Percentiles rank a stretch among this genome's conserved stretches.
Evolutionary conservation across 176 grass and related monocot species (phyloP).

Genomic region (Leersia perrieri): DNA sequence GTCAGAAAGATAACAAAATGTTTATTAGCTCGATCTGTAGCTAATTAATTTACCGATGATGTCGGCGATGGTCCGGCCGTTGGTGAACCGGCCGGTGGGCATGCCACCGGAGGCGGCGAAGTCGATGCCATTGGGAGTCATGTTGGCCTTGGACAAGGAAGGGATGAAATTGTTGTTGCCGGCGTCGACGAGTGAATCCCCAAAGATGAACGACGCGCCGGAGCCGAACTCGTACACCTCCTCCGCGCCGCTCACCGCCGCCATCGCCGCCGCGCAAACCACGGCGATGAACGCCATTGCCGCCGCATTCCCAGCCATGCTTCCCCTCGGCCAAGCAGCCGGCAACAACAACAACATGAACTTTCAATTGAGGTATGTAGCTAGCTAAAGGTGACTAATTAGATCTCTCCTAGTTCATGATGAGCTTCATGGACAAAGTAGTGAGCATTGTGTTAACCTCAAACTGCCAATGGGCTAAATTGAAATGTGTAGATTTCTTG

Average conservation of each 20-base stretch:
- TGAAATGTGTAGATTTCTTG: no score
- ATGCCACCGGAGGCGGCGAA: slow-evolving; percentile 72
- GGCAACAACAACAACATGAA: not conserved
- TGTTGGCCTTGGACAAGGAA: slow-evolving; percentile 77
- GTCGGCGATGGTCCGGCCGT: slow-evolving; percentile 90
- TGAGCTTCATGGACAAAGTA: not conserved
- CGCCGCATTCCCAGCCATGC: not conserved
- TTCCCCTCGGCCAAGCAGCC: not conserved
- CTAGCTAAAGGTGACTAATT: not conserved
- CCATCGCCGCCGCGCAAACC: slow-evolving; percentile 17
- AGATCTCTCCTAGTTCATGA: no score
- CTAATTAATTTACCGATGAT: slow-evolving; percentile 49
- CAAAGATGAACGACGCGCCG: slow-evolving; percentile 91
- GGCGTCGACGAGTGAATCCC: slow-evolving; percentile 88
- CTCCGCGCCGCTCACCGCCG: not conserved
- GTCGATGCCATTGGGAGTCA: slow-evolving; percentile 87
- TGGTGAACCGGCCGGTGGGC: slow-evolving; percentile 93
- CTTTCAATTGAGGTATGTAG: not conserved
- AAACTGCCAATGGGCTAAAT: not conserved
- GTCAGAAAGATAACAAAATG: not conserved
- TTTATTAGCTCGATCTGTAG: no score
- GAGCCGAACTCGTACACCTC: slow-evolving; percentile 2
- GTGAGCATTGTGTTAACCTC: not conserved
- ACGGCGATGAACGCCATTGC: not conserved
- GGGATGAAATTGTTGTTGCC: slow-evolving; percentile 96